A percentile compares a stretch with the other conserved stretches of the same genome.
phyloP scores from a whole-genome alignment of 2,329 filamentous ascomycete species.

The Penicillium sp. region DNA sequence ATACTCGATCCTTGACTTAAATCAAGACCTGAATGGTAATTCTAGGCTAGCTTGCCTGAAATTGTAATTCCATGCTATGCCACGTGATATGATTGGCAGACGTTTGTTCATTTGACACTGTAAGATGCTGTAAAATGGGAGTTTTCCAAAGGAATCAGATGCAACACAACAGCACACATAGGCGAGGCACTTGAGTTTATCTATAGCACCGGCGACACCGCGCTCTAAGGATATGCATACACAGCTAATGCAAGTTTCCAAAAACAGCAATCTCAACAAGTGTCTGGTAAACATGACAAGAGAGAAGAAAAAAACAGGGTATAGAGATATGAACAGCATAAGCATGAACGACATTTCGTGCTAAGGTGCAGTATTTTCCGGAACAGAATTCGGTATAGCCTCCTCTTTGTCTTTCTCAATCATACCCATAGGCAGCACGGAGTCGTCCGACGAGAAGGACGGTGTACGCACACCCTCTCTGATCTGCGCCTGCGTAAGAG shows the following conservation, averaged over 20 bases:
- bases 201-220: not conserved
- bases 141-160: not conserved
- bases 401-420: constrained; percentile 27
- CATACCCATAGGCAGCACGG: constrained; percentile 23
- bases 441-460: constrained; percentile 39
- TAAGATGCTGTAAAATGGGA: not conserved
- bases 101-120: not conserved
- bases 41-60: not conserved
- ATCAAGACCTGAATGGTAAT: not conserved
- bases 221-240: not conserved
- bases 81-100: not conserved
- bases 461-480: constrained; percentile 33
- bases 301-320: not conserved
- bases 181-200: not conserved
- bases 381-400: constrained; percentile 17
- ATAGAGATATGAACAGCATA: constrained; percentile 10
- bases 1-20: constrained; percentile 4
- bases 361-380: constrained; percentile 23
- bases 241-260: not conserved
- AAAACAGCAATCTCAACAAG: not conserved
- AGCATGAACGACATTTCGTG: not conserved
- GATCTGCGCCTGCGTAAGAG: constrained; percentile 38
- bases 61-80: not conserved
- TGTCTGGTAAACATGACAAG: not conserved
- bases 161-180: not conserved